Evolutionary conservation across 768 basidiomycete genomes (phyloP).

Genomic region (Pleurotus salmoneostramineus): DNA sequence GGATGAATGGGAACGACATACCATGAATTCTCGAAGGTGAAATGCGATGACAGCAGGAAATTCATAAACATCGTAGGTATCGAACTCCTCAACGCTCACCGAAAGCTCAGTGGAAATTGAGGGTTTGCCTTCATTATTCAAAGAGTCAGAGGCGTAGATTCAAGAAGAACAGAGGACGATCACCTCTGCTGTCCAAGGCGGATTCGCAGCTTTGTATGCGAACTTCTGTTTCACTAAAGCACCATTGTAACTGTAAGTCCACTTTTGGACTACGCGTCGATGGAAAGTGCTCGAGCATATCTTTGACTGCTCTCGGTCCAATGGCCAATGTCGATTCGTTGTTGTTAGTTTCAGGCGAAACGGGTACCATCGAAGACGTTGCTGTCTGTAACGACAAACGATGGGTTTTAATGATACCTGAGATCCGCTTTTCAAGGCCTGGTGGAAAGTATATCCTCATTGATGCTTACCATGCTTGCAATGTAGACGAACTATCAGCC

Average conservation of each 20-base stretch:
- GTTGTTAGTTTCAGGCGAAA: conserved; percentile 46
- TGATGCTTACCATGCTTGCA: conserved; percentile 75
- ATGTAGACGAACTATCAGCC: conserved; percentile 65
- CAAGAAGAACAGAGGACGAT: background rate
- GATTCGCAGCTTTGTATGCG: conserved; percentile 66
- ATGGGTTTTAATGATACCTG: conserved; percentile 83
- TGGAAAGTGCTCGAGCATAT: conserved; percentile 82
- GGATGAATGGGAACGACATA: conserved; percentile 23
- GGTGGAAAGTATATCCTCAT: background rate
- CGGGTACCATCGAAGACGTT: conserved; percentile 59
- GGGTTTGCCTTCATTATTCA: conserved; percentile 38
- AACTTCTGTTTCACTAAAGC: conserved; percentile 67
- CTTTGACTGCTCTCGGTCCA: conserved; percentile 68
- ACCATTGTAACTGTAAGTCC: conserved; percentile 82
- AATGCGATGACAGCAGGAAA: conserved; percentile 70
- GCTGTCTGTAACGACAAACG: conserved; percentile 58
- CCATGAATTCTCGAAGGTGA: conserved; percentile 82
- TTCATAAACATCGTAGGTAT: conserved; percentile 62
- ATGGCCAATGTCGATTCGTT: conserved; percentile 67
- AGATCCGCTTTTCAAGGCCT: conserved; percentile 8
- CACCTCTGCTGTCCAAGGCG: conserved; percentile 63
- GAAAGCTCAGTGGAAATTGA: conserved; percentile 74
- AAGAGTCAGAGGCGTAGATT: background rate
- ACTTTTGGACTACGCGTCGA: conserved; percentile 54
- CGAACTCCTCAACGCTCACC: conserved; percentile 79